Evolutionary conservation across 2,329 filamentous ascomycete species (phyloP), one percentile per base, ranked within the genome.

Genomic region (Trichophaea hybrida): DNA sequence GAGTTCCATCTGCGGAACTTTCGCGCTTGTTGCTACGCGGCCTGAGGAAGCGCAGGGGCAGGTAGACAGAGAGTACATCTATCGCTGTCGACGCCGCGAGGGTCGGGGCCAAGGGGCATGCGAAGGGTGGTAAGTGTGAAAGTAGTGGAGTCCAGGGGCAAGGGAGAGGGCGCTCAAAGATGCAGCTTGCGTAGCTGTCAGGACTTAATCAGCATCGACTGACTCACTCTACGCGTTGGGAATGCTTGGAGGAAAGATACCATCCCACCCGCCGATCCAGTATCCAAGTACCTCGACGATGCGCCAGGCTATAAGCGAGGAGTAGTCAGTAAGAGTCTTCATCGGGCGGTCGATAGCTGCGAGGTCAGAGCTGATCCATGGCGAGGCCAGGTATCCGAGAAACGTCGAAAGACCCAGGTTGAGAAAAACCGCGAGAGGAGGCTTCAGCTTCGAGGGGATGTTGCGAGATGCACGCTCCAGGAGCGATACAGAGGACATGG

Each of bases 261-360:
- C 63, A 57, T 65, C 63, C 63, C 63, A 65, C 17, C 59, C 61
- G 5, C 61, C 61, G 17, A 49, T 53, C 63, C 63, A 65, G 50
- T 62, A 62, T 34, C 61, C 61, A 17, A 65, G 53, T 50, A 62
- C 31, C 43, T 65, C 63, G 7, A 64, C 49, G 15, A 60, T 57
- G 32, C 61, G 56, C 61, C 59, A 61, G 15, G 55, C 61, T 13
- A 64, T 55, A 17, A 64, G 57, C 2, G 43, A 54, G 6, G 49
- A 40, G 52, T 65, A 61, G 49, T 65, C 63, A 8, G 38, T 55
- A 24, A 64, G 55, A 13, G 40, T 46, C 33, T 55, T 61, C 57
- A 65, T 61, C 13, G 63, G 61, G 31, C 61, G 57, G 31, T 64
- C 52, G 40, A 65, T 50, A 3, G 63, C 63, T n/a, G 50, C 43